Percentiles rank a stretch among this genome's conserved stretches.
phyloP scores from a whole-genome alignment of 352 stramenopile species.

The Phytophthora nicotianae region DNA sequence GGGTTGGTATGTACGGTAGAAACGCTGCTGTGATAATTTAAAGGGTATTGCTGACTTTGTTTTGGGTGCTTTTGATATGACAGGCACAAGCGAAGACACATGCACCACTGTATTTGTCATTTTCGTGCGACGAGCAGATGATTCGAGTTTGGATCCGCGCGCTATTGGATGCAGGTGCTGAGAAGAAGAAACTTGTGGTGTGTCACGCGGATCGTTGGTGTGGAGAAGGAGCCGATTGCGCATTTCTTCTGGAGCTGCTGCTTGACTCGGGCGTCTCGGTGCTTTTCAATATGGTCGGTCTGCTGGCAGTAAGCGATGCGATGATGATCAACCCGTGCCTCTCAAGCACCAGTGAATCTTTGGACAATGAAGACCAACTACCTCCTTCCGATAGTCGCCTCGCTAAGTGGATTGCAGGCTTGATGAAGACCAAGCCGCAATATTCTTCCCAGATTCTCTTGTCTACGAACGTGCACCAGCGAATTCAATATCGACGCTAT shows the following conservation, averaged over 20 bases:
- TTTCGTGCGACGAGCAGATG: conserved; percentile 38
- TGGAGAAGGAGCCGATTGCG: conserved; percentile 15
- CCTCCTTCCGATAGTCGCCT: conserved; percentile 54
- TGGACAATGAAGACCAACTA: conserved; percentile 14
- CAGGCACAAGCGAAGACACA: conserved; percentile 59
- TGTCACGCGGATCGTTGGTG: conserved; percentile 79
- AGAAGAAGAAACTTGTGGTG: conserved; percentile 58
- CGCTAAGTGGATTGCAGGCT: conserved; percentile 34
- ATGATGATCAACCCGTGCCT: conserved; percentile 45
- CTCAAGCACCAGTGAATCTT: background rate
- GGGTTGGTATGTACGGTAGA: conserved; percentile 27
- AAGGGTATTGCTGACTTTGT: too few relatives aligned
- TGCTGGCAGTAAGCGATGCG: conserved; percentile 64
- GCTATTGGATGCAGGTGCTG: conserved; percentile 43
- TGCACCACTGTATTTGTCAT: conserved; percentile 73
- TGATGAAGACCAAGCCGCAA: conserved; percentile 36
- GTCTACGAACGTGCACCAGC: conserved; percentile 68
- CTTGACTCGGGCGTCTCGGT: conserved; percentile 47
- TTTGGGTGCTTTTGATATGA: too few relatives aligned
- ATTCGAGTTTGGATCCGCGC: conserved; percentile 44
- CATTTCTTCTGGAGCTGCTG: conserved; percentile 56
- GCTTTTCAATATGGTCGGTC: conserved; percentile 70
- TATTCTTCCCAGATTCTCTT: conserved; percentile 51
- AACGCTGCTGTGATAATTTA: too few relatives aligned
- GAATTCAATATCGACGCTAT: conserved; percentile 72